Evolutionary conservation across 2,329 filamentous ascomycete species (phyloP).

Genomic region (Aspergillus fijiensis): DNA sequence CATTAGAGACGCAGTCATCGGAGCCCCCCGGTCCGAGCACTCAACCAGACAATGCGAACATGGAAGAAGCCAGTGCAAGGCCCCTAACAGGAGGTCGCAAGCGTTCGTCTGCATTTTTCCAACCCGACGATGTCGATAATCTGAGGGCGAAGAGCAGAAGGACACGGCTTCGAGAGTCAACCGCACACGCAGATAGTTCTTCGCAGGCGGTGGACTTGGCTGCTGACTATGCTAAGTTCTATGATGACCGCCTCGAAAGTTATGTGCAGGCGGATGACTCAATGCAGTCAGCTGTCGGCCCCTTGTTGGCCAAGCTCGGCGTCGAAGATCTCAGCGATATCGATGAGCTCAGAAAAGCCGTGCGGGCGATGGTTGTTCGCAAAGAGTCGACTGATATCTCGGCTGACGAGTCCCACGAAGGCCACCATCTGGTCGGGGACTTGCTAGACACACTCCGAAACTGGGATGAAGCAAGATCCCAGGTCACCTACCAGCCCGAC

Average conservation of each 20-base stretch:
- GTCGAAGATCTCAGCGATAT: constrained; percentile 48
- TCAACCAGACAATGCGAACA: constrained; percentile 24
- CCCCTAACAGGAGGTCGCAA: constrained; percentile 52
- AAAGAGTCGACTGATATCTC: constrained; percentile 21
- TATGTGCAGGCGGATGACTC: constrained; percentile 58
- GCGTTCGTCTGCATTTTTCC: constrained; percentile 60
- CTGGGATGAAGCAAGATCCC: constrained; percentile 49
- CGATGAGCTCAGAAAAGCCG: constrained; percentile 36
- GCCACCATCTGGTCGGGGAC: constrained; percentile 41
- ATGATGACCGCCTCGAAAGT: constrained; percentile 55
- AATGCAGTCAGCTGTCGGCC: constrained; percentile 55
- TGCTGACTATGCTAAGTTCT: constrained; percentile 55
- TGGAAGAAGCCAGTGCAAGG: constrained; percentile 35
- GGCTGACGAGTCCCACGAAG: constrained; percentile 20
- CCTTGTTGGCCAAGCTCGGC: constrained; percentile 53
- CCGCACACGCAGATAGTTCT: constrained; percentile 43
- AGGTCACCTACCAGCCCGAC: constrained; percentile 49
- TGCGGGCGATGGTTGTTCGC: constrained; percentile 18
- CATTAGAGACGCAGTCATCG: constrained; percentile 32
- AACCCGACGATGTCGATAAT: constrained; percentile 58
- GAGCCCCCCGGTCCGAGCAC: constrained; percentile 21
- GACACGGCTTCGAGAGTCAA: constrained; percentile 59
- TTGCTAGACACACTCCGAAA: constrained; percentile 44
- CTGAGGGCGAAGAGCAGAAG: constrained; percentile 60
- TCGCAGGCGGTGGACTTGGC: constrained; percentile 48